Percentiles rank a stretch among this genome's conserved stretches.
Evolutionary conservation across 1,284 basidiomycete genomes (phyloP).

Genomic region (Sanghuangporus baumii): DNA sequence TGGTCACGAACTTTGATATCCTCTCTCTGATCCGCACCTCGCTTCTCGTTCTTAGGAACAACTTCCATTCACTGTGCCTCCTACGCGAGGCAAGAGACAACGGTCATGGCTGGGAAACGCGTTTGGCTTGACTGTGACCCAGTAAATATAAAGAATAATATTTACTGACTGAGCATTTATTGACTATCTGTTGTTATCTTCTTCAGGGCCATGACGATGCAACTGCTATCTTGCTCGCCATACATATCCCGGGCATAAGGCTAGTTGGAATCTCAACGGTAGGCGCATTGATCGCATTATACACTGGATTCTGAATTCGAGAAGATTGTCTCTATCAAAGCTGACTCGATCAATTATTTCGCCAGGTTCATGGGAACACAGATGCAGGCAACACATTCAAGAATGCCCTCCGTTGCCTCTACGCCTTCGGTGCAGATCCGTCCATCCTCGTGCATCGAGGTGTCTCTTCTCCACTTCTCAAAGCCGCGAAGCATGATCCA

Average conservation of each 20-base stretch:
- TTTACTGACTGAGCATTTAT: neutral
- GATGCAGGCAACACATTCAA: conserved; percentile 53
- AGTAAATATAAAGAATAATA: conserved; percentile 27
- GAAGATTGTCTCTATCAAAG: neutral
- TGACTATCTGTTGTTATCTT: neutral
- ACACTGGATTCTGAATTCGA: neutral
- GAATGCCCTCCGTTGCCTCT: conserved; percentile 70
- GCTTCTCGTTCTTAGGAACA: neutral
- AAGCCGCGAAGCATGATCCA: conserved; percentile 44
- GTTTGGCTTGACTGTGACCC: conserved; percentile 57
- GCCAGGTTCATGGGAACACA: conserved; percentile 70
- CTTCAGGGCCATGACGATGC: conserved; percentile 83
- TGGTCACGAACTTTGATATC: neutral
- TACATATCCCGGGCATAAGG: conserved; percentile 55
- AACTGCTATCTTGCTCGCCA: conserved; percentile 69
- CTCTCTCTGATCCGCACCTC: neutral
- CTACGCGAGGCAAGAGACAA: neutral
- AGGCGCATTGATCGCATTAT: conserved; percentile 19
- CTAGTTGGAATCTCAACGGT: conserved; percentile 81
- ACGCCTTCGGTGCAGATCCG: conserved; percentile 58
- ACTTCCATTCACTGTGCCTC: neutral
- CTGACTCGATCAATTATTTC: neutral
- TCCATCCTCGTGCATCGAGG: conserved; percentile 62
- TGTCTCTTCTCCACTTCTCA: conserved; percentile 57
- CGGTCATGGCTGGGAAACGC: conserved; percentile 17